Evolutionary conservation across 2,329 filamentous ascomycete genomes (phyloP).

Genomic region (Penicillium paneum): DNA sequence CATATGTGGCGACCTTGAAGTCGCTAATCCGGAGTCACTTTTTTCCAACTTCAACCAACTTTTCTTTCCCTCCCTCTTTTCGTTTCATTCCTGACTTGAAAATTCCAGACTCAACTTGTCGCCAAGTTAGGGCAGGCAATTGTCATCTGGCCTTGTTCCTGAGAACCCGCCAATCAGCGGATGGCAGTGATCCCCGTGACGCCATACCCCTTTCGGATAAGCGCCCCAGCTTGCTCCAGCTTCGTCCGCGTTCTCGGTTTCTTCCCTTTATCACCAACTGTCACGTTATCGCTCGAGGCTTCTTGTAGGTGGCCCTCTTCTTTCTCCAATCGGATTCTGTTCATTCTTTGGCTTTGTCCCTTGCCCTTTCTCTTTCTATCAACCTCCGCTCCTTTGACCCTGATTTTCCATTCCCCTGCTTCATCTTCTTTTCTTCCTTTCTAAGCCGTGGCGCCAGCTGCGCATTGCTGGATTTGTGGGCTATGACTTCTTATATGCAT

Average conservation of each 20-base stretch:
- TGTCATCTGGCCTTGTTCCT: slow-evolving; percentile 1
- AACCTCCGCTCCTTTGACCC: slow-evolving; percentile 13
- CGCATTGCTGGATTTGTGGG: slow-evolving; percentile 18
- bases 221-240: slow-evolving; percentile 8
- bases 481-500: slow-evolving; percentile 17
- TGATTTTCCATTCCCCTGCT: slow-evolving; percentile 17
- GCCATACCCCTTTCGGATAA: slow-evolving; percentile 2
- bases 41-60: background rate
- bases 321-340: slow-evolving; percentile 22
- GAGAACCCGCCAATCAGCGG: background rate
- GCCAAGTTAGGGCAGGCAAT: background rate
- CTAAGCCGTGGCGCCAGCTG: background rate
- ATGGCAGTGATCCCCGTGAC: background rate
- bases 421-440: slow-evolving; percentile 12
- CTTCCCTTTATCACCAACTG: slow-evolving; percentile 9
- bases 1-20: background rate
- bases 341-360: slow-evolving; percentile 18
- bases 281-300: slow-evolving; percentile 31
- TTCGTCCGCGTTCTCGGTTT: slow-evolving; percentile 11
- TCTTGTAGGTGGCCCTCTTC: slow-evolving; percentile 45
- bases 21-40: too few relatives aligned
- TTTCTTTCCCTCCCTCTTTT: background rate
- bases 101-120: background rate
- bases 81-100: background rate
- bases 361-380: slow-evolving; percentile 19